These are phyloP conservation scores for Physcomitrellopsis africana DNA, from an alignment of 225 moss, liverwort and hornwort species.

Conservation along the genomic window DNA sequence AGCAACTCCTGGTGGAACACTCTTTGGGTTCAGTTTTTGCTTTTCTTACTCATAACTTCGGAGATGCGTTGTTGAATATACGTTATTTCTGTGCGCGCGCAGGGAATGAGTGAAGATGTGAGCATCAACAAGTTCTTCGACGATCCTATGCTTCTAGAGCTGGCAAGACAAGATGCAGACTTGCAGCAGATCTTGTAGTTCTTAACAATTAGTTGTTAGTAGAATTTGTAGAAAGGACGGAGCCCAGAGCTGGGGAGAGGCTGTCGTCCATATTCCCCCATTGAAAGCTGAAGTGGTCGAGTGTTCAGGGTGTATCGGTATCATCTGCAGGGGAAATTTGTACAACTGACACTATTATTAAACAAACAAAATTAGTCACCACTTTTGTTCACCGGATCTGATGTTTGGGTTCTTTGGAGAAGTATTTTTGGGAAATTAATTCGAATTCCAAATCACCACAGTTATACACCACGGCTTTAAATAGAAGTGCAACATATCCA, in stretches of 20 bases:
- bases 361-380: background rate
- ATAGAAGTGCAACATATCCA: too few species aligned
- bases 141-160: slow-evolving; percentile 98
- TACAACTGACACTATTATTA: slow-evolving; percentile 19
- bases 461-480: too few species aligned
- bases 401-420: too few species aligned
- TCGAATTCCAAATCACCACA: too few species aligned
- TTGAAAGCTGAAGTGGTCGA: slow-evolving; percentile 7
- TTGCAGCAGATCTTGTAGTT: slow-evolving; percentile 90
- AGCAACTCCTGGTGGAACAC: too few species aligned
- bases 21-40: too few species aligned
- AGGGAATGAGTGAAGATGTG: slow-evolving; percentile 99
- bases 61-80: background rate
- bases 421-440: too few species aligned
- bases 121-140: slow-evolving; percentile 99
- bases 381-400: slow-evolving; percentile 1
- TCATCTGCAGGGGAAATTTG: slow-evolving; percentile 20
- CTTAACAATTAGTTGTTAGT: background rate
- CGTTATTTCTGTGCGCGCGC: slow-evolving; percentile 16
- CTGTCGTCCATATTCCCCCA: background rate
- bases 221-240: slow-evolving; percentile 15
- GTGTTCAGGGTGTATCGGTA: slow-evolving; percentile 8
- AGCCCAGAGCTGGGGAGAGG: background rate
- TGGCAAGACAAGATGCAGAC: slow-evolving; percentile 99
- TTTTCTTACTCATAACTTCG: background rate